Base-by-base conservation (phyloP, 129 eudicot species). In the Flaveria bidentis region DNA sequence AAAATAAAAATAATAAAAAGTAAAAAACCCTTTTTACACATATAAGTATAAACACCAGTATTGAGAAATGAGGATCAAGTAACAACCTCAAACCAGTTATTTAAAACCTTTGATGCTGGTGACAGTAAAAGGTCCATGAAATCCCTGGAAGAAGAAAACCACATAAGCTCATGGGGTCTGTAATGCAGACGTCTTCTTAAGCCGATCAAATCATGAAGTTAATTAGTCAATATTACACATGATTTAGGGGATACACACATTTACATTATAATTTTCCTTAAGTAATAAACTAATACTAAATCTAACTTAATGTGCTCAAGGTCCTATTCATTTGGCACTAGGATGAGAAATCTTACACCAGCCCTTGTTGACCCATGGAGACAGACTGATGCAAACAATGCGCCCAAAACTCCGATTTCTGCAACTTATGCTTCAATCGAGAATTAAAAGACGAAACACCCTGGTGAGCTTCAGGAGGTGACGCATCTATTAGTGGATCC, bases 61-160 rank as follows among this genome's bases (percentile, higher is more conserved):
- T 68, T 45, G 18, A 71, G 30, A 12, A 72, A 57, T 22, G 65
- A 70, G 63, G 20, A 72, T 76, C 65, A 53, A 72, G 80, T 76
- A 74, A 76, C 79, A 71, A 95, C 99, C 99, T 95, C 99, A 86
- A 95, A 95, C 97, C 99, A 91, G 76, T 89, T 91, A 87, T 95
- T 85, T 75, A 95, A 80, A 80, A 95, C 96, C 85, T 91, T 91
- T 8, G 99, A 95, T 51, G 99, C 97, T 58, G 99, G 97, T 73
- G 97, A 86, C 52, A 95, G 80, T 74, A 95, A 69, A 79, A 95
- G 93, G 82, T 91, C 96, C 90, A 95, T 83, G 69, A 89, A 95
- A 79, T 95, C 92, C 90, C 99, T 95, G 92, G 73, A 80, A 74
- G 11, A 75, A 63, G 30, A 85, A 76, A 51, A 81, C 47, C 16